phyloP scores from a whole-genome alignment of 768 basidiomycete genomes.

The Phaeotremella fagi region DNA sequence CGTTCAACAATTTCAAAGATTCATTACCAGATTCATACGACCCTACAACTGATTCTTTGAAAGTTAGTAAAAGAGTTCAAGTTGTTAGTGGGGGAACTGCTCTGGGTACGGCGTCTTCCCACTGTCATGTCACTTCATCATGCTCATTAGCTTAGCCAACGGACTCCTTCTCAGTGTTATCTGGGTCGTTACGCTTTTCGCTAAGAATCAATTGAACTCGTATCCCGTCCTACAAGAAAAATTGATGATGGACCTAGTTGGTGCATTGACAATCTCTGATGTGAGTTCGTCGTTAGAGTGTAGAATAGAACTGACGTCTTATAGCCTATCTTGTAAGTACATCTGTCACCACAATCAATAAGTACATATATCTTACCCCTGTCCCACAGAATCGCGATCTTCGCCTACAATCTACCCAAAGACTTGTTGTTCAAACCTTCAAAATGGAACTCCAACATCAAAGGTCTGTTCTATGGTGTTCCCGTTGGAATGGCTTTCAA shows the following conservation, averaged over 20 bases:
- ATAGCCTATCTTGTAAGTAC: slow-evolving; percentile 4
- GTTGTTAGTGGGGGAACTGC: background rate
- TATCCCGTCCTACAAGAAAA: slow-evolving; percentile 10
- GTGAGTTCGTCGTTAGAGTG: background rate
- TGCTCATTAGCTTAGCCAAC: background rate
- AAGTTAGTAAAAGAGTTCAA: slow-evolving; percentile 1
- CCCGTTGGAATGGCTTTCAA: slow-evolving; percentile 11
- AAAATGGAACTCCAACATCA: background rate
- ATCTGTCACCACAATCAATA: background rate
- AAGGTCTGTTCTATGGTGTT: slow-evolving; percentile 6
- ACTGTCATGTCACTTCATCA: too few species aligned
- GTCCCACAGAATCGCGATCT: background rate
- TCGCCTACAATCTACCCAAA: slow-evolving; percentile 1
- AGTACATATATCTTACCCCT: background rate
- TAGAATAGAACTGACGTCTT: background rate
- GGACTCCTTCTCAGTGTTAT: background rate
- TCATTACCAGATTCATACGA: slow-evolving; percentile 4
- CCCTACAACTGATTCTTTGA: slow-evolving; percentile 2
- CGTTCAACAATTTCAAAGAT: background rate
- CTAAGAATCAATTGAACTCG: background rate
- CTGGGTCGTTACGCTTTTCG: slow-evolving; percentile 9
- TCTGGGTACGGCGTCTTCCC: slow-evolving; percentile 6
- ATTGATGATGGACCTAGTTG: slow-evolving; percentile 2
- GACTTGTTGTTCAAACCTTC: slow-evolving; percentile 1
- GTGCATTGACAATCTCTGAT: slow-evolving; percentile 1